These are phyloP conservation scores for Pythium biforme DNA, from an alignment of 352 stramenopile genomes.

Conservation along the genomic window DNA sequence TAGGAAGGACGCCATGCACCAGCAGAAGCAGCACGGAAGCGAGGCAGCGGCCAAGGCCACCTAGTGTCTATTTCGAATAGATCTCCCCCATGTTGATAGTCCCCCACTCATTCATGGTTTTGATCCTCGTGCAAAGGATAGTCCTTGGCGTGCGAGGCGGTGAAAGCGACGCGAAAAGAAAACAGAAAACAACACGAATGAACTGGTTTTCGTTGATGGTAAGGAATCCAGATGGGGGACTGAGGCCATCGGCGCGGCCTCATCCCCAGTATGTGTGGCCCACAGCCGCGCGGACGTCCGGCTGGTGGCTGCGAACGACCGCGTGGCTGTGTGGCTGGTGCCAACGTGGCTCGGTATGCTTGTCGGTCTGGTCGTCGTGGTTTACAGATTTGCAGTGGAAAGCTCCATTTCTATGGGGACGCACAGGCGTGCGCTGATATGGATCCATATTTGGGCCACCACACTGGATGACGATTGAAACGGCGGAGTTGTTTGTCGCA, in stretches of 20 bases:
- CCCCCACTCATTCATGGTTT: no score
- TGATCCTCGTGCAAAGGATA: not conserved
- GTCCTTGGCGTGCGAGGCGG: not conserved
- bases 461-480: not conserved
- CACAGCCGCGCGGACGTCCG: not conserved
- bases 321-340: not conserved
- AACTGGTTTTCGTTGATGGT: no score
- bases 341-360: not conserved
- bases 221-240: not conserved
- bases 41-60: not conserved
- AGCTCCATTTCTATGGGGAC: not conserved
- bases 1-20: constrained; percentile 9
- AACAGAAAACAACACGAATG: not conserved
- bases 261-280: not conserved
- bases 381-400: no score
- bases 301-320: not conserved
- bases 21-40: constrained; percentile 9
- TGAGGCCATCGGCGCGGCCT: not conserved
- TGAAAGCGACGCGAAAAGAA: not conserved
- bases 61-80: not conserved
- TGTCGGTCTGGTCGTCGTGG: no score
- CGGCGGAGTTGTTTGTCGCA: no score
- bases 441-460: not conserved
- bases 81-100: no score
- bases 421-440: not conserved